These are phyloP conservation scores for Naganishia randhawae DNA, from an alignment of 768 basidiomycete species.

Conservation along the genomic window DNA sequence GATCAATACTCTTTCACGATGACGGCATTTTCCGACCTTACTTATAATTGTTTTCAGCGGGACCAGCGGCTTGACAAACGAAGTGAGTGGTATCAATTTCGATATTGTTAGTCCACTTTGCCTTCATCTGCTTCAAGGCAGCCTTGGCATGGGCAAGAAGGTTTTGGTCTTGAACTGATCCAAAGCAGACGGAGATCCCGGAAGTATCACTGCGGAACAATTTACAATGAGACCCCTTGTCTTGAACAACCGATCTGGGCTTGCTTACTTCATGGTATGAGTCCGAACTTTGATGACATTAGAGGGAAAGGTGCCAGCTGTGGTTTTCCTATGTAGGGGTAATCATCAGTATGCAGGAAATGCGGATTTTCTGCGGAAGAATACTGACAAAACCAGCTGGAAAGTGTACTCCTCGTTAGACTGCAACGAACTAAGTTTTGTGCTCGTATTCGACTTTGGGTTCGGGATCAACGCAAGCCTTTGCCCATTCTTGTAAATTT, in stretches of 20 bases:
- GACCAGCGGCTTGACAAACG: slow-evolving; percentile 80
- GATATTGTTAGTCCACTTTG: slow-evolving; percentile 85
- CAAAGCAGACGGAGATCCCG: slow-evolving; percentile 92
- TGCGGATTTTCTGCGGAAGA: too few relatives aligned
- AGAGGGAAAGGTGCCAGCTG: slow-evolving; percentile 83
- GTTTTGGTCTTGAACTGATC: slow-evolving; percentile 72
- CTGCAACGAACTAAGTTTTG: slow-evolving; percentile 65
- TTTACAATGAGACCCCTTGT: background rate
- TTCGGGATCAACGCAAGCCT: slow-evolving; percentile 81
- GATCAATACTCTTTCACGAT: slow-evolving; percentile 8
- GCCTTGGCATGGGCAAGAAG: slow-evolving; percentile 75
- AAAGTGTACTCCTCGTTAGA: slow-evolving; percentile 74
- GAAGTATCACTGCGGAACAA: slow-evolving; percentile 67
- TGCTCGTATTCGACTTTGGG: slow-evolving; percentile 76
- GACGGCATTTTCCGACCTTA: background rate
- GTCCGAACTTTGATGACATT: slow-evolving; percentile 78
- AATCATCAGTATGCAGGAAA: background rate
- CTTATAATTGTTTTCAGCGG: slow-evolving; percentile 25
- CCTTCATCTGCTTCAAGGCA: slow-evolving; percentile 78
- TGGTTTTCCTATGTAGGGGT: slow-evolving; percentile 57
- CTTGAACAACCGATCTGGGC: background rate
- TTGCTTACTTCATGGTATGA: slow-evolving; percentile 67
- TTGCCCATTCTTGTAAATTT: slow-evolving; percentile 87
- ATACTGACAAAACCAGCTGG: slow-evolving; percentile 75
- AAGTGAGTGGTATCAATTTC: slow-evolving; percentile 99